Evolutionary conservation across 345 rosid species (phyloP), one percentile per base, ranked within the genome.

Genomic region (Bruguiera sexangula): DNA sequence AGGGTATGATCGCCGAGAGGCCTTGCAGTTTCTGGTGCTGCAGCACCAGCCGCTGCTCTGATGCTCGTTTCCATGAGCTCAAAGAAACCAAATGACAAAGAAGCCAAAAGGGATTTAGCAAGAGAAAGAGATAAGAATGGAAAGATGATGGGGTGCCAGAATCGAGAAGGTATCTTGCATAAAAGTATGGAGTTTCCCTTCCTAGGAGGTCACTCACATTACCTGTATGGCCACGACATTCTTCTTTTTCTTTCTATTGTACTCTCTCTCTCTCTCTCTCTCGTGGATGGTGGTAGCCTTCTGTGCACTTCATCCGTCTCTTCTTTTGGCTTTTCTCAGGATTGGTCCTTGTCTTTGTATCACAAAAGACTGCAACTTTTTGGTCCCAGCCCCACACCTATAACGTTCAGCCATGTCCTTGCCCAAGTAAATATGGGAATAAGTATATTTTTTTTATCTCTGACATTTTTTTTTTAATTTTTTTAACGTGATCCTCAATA

Each of bases 261-360:
- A 6, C 1, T 27, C 29, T 27, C 29, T 74, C 61, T 78, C 50
- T 21, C 20, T 65, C 56, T 67, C 63, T 34, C 69, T 75, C 52
- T 71, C 57, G 74, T 71, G 79, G 68, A 62, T 66, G 22, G 56
- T 67, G 69, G 10, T 69, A 64, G 58, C 52, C 65, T 50, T 26
- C 59, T 53, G 50, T 69, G 77, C 66, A 69, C 85, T 73, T 73
- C 61, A 20, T 82, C 73, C 82, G 87, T 83, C 88, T 60, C 63
- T 67, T 82, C 67, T 67, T 58, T 60, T 80, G 87, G 76, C 75
- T 77, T 79, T 61, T 68, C 72, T 3, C 55, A 67, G 69, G 88
- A 80, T 70, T 51, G 36, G 91, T 89, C 85, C 67, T 43, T 82
- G 64, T 89, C 89, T 62, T 32, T 71, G 78, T 18, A 65, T 64